These are phyloP conservation scores for Lepidium africanum DNA, from an alignment of 345 rosid genomes.

Conservation along the genomic window DNA sequence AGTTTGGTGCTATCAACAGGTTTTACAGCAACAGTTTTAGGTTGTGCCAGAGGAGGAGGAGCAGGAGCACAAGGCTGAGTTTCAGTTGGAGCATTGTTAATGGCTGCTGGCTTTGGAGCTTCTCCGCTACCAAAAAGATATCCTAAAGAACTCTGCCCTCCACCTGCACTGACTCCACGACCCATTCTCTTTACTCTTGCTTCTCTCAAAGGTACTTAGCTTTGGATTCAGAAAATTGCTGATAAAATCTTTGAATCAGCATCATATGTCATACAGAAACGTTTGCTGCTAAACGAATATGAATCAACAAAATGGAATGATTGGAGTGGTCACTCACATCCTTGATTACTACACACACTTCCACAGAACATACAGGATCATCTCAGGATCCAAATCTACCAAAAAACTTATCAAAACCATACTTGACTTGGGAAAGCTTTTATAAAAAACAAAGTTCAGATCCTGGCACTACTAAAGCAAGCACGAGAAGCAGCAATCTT, in stretches of 20 bases:
- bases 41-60: slow-evolving; percentile 28
- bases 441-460: background rate
- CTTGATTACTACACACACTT: background rate
- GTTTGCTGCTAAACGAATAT: background rate
- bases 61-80: slow-evolving; percentile 19
- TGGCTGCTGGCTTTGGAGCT: slow-evolving; percentile 40
- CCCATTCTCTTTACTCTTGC: slow-evolving; percentile 40
- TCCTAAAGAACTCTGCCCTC: slow-evolving; percentile 85
- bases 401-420: background rate
- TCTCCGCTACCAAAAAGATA: slow-evolving; percentile 74
- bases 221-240: background rate
- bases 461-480: background rate
- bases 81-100: slow-evolving; percentile 25
- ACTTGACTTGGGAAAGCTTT: background rate
- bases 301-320: background rate
- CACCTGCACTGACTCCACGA: slow-evolving; percentile 78
- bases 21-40: slow-evolving; percentile 23
- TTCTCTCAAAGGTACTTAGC: background rate
- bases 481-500: background rate
- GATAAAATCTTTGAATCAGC: background rate
- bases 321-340: background rate
- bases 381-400: background rate
- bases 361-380: background rate
- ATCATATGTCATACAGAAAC: background rate
- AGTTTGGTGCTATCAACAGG: slow-evolving; percentile 34